These are phyloP conservation scores for Colletotrichum plurivorum DNA, from an alignment of 2,329 filamentous ascomycete species.

Conservation along the genomic window DNA sequence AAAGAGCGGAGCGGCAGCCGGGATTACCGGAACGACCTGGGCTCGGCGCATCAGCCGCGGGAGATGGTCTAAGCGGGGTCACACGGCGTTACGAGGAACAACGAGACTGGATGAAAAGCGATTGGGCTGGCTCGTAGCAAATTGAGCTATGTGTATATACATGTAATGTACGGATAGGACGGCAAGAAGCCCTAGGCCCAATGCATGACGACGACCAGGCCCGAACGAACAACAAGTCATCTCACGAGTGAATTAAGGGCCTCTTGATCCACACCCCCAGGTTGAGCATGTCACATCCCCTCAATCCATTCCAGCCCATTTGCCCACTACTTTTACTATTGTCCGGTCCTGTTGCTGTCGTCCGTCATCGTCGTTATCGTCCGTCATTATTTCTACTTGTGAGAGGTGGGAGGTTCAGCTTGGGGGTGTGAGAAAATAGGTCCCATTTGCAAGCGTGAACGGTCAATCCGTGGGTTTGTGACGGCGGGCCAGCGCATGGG, in stretches of 20 bases:
- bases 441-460: neutral
- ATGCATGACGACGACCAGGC: conserved; percentile 13
- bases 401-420: too few relatives aligned
- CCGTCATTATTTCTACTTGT: too few relatives aligned
- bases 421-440: too few relatives aligned
- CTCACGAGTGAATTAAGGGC: too few relatives aligned
- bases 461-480: neutral
- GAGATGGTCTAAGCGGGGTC: conserved; percentile 34
- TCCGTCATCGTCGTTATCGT: too few relatives aligned
- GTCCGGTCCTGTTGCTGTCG: too few relatives aligned
- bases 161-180: conserved; percentile 8
- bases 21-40: conserved; percentile 36
- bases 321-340: too few relatives aligned
- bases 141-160: conserved; percentile 19
- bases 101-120: conserved; percentile 14
- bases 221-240: neutral
- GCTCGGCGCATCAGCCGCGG: conserved; percentile 36
- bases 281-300: too few relatives aligned
- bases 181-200: neutral
- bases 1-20: conserved; percentile 38
- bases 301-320: too few relatives aligned
- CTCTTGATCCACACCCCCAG: too few relatives aligned
- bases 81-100: conserved; percentile 5
- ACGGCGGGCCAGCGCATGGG: neutral
- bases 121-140: conserved; percentile 1